phyloP scores from a whole-genome alignment of 306 rosid species.

The Cicer bijugum region DNA sequence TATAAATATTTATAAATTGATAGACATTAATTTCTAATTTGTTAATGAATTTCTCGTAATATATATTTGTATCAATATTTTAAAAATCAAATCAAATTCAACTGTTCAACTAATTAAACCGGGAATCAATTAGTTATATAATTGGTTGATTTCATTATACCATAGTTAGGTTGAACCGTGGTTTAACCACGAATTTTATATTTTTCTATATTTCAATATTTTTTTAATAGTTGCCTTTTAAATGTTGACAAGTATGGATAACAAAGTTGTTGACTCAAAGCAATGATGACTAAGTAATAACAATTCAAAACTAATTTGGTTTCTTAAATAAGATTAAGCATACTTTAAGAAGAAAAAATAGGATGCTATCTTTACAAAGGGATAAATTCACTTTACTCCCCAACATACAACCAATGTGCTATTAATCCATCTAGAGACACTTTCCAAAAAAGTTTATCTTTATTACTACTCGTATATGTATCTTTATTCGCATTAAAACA shows the following conservation, averaged over 20 bases:
- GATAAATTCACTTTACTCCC: slow-evolving; percentile 3
- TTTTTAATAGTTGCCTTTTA: neutral
- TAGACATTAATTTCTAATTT: too few relatives aligned
- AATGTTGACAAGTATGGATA: neutral
- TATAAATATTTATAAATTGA: too few relatives aligned
- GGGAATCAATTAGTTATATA: too few relatives aligned
- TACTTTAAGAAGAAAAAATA: neutral
- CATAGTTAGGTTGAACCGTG: too few relatives aligned
- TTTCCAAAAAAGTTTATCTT: slow-evolving; percentile 2
- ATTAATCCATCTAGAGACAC: neutral
- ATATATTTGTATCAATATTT: too few relatives aligned
- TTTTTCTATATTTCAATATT: too few relatives aligned
- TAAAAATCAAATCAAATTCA: too few relatives aligned
- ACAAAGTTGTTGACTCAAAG: neutral
- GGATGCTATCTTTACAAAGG: neutral
- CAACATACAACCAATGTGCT: neutral
- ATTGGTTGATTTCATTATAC: too few relatives aligned
- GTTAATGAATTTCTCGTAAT: too few relatives aligned
- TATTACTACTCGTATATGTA: neutral
- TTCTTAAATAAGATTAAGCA: slow-evolving; percentile 8
- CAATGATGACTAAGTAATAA: neutral
- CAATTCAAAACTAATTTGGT: slow-evolving; percentile 25
- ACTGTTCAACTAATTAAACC: too few relatives aligned
- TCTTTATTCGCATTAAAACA: neutral
- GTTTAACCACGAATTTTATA: too few relatives aligned